Evolutionary conservation across 768 basidiomycete genomes (phyloP).

Genomic region (Tylopilus subfusipes): DNA sequence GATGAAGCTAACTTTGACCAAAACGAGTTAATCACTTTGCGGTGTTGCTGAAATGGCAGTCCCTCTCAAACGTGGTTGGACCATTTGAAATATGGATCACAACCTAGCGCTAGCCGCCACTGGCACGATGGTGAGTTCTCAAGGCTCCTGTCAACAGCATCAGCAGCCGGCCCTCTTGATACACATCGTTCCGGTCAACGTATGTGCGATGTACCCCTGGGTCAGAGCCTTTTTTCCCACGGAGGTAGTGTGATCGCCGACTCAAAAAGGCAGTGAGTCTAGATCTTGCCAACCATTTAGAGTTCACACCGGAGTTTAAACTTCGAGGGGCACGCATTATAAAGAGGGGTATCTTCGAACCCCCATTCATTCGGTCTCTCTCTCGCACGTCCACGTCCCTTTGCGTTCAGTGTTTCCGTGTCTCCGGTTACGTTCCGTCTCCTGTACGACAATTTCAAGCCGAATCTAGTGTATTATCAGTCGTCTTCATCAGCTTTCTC

Average conservation of each 20-base stretch:
- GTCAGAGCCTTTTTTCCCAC: conserved; percentile 2
- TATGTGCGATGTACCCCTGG: not conserved
- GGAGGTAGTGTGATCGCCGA: conserved; percentile 20
- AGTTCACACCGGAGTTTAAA: conserved; percentile 51
- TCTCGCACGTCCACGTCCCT: conserved; percentile 48
- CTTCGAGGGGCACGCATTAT: conserved; percentile 37
- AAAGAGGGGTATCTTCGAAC: conserved; percentile 35
- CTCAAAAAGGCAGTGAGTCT: conserved; percentile 23
- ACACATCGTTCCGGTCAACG: not conserved
- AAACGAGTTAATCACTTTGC: conserved; percentile 7
- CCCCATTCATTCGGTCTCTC: conserved; percentile 34
- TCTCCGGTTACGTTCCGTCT: conserved; percentile 56
- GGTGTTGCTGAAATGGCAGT: not conserved
- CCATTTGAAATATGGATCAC: conserved; percentile 29
- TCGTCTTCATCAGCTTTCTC: conserved; percentile 25
- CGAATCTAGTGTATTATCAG: conserved; percentile 47
- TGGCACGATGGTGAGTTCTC: conserved; percentile 7
- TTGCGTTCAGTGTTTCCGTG: conserved; percentile 46
- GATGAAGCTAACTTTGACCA: conserved; percentile 4
- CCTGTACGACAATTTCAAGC: conserved; percentile 49
- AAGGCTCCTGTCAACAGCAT: not conserved
- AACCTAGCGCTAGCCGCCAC: not conserved
- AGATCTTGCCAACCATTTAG: conserved; percentile 22
- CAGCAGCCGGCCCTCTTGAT: not conserved
- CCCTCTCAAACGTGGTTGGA: not conserved